phyloP scores from a whole-genome alignment of 345 rosid species.

The Eucalyptus decipiens region DNA sequence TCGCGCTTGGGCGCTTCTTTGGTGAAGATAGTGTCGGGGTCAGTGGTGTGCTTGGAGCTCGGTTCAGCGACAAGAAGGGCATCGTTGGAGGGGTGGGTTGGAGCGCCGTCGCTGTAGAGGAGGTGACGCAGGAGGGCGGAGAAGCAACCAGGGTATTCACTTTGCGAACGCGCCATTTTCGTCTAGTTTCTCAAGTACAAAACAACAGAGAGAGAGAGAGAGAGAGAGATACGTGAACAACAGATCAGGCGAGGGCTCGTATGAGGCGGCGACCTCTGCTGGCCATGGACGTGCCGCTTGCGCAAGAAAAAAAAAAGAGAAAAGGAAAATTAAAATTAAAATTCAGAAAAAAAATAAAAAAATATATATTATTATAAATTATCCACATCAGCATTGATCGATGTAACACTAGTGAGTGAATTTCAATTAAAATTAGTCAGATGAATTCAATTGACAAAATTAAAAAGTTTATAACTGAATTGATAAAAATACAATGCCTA shows the following conservation, averaged over 20 bases:
- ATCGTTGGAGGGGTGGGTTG: conserved; percentile 57
- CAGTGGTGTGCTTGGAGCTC: background rate
- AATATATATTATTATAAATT: too few species aligned
- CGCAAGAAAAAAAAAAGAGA: too few species aligned
- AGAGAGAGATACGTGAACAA: background rate
- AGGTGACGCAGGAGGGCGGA: conserved; percentile 37
- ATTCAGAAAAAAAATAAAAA: too few species aligned
- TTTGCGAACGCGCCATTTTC: background rate
- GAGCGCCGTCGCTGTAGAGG: conserved; percentile 51
- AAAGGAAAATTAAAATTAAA: too few species aligned
- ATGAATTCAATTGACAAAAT: too few species aligned
- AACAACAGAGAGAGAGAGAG: background rate
- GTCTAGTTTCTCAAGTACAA: background rate
- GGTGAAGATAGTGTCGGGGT: background rate
- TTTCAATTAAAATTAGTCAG: too few species aligned
- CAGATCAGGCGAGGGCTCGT: too few species aligned
- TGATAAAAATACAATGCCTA: too few species aligned
- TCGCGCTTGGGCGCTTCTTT: background rate
- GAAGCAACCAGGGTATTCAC: conserved; percentile 46
- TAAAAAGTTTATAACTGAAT: too few species aligned
- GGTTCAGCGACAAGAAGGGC: conserved; percentile 9
- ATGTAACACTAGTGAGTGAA: too few species aligned
- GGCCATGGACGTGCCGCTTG: too few species aligned
- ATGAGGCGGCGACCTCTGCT: too few species aligned
- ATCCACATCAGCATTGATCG: fast-evolving